These are phyloP conservation scores for Ceriops zippeliana DNA, from an alignment of 345 rosid genomes.

Conservation along the genomic window DNA sequence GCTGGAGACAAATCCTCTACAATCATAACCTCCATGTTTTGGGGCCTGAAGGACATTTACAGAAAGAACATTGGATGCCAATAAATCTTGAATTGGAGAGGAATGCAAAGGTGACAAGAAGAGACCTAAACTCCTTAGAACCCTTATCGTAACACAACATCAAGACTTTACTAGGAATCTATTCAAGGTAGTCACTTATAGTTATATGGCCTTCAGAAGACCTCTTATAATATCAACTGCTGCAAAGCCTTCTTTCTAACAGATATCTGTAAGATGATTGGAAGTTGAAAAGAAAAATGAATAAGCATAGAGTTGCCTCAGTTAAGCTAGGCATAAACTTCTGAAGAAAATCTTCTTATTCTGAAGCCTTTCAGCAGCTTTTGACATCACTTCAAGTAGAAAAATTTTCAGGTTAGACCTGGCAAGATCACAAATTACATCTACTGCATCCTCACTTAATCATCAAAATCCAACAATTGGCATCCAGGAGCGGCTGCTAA, in stretches of 20 bases:
- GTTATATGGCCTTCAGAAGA: constrained; percentile 51
- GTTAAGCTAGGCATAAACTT: constrained; percentile 4
- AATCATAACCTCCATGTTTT: constrained; percentile 65
- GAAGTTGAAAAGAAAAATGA: constrained; percentile 5
- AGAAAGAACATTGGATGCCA: neutral
- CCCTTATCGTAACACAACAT: constrained; percentile 77
- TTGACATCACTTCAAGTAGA: constrained; percentile 53
- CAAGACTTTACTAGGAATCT: constrained; percentile 76
- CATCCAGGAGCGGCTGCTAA: constrained; percentile 69
- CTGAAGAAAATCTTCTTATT: constrained; percentile 72
- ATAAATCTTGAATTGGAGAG: neutral
- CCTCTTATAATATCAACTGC: constrained; percentile 41
- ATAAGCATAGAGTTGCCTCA: neutral
- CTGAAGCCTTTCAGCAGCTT: constrained; percentile 73
- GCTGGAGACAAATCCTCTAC: constrained; percentile 68
- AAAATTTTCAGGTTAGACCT: constrained; percentile 46
- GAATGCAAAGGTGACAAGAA: constrained; percentile 19
- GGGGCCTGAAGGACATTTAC: constrained; percentile 49
- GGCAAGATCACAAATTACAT: constrained; percentile 73
- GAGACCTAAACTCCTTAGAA: constrained; percentile 72
- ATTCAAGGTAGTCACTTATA: constrained; percentile 59
- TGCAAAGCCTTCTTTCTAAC: constrained; percentile 79
- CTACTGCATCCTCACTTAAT: constrained; percentile 79
- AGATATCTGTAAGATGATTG: constrained; percentile 43
- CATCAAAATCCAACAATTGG: constrained; percentile 78